phyloP scores from a whole-genome alignment of 129 eudicot species.

The Silybum marianum region DNA sequence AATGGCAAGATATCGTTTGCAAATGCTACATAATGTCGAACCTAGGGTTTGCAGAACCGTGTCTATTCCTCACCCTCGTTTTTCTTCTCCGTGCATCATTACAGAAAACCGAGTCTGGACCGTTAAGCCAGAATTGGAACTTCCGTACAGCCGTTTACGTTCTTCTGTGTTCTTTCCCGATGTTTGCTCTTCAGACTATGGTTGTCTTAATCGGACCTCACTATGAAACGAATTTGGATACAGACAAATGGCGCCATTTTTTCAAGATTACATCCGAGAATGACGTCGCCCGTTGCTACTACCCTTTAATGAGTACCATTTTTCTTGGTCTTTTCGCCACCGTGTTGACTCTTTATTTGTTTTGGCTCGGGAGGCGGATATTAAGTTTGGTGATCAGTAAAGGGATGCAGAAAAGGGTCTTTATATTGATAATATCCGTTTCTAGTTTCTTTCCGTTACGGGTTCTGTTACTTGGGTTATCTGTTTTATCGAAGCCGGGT shows the following conservation, averaged over 20 bases:
- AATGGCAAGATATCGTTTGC: conserved; percentile 93
- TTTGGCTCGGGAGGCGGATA: conserved; percentile 80
- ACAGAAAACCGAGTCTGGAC: conserved; percentile 65
- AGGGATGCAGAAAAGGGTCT: conserved; percentile 78
- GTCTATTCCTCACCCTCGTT: conserved; percentile 67
- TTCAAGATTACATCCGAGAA: conserved; percentile 44
- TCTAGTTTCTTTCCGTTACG: conserved; percentile 68
- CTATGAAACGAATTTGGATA: conserved; percentile 26
- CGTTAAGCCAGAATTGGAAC: conserved; percentile 72
- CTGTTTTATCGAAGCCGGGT: conserved; percentile 65
- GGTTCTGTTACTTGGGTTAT: conserved; percentile 73
- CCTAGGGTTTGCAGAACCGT: conserved; percentile 96
- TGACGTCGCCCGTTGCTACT: conserved; percentile 62
- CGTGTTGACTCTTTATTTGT: conserved; percentile 54
- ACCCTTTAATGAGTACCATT: conserved; percentile 79
- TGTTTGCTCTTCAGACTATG: conserved; percentile 66
- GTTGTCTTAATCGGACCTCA: conserved; percentile 63
- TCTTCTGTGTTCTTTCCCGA: conserved; percentile 62
- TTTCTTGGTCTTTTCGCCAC: conserved; percentile 74
- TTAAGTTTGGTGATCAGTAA: conserved; percentile 74
- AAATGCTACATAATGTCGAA: conserved; percentile 86
- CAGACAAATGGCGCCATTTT: conserved; percentile 39
- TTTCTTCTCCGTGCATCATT: conserved; percentile 92
- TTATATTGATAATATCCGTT: conserved; percentile 55
- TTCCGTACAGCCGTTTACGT: conserved; percentile 61